A percentile compares a stretch with the other conserved stretches of the same genome.
These are phyloP conservation scores for Fusarium nelsonii DNA, from an alignment of 2,329 filamentous ascomycete genomes.

Conservation along the genomic window DNA sequence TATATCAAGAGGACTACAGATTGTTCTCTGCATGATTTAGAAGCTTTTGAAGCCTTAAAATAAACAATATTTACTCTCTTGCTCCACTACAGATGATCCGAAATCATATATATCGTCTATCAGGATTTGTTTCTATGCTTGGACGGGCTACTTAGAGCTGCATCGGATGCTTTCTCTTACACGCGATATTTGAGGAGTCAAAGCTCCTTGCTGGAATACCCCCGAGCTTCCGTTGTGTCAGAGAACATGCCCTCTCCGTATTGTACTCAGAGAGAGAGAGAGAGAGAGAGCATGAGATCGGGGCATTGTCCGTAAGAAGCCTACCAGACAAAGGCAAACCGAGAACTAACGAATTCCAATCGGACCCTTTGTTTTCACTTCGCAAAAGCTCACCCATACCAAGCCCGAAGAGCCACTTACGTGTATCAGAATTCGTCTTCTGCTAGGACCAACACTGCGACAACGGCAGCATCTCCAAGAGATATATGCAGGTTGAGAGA, in stretches of 20 bases:
- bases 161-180: background rate
- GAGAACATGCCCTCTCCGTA: background rate
- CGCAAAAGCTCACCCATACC: background rate
- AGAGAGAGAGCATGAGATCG: background rate
- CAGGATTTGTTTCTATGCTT: background rate
- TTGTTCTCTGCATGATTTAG: background rate
- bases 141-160: background rate
- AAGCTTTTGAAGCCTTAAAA: background rate
- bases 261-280: background rate
- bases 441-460: background rate
- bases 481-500: background rate
- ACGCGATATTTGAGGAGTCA: background rate
- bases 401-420: background rate
- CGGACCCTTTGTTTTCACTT: background rate
- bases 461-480: too few relatives aligned
- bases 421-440: background rate
- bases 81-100: too few relatives aligned
- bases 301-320: constrained; percentile 2
- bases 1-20: background rate
- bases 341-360: background rate
- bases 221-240: background rate
- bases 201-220: background rate
- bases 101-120: background rate
- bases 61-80: background rate
- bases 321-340: background rate